Conservation (phyloP, 2,329 filamentous ascomycete species). For the Ophiostoma montium region DNA sequence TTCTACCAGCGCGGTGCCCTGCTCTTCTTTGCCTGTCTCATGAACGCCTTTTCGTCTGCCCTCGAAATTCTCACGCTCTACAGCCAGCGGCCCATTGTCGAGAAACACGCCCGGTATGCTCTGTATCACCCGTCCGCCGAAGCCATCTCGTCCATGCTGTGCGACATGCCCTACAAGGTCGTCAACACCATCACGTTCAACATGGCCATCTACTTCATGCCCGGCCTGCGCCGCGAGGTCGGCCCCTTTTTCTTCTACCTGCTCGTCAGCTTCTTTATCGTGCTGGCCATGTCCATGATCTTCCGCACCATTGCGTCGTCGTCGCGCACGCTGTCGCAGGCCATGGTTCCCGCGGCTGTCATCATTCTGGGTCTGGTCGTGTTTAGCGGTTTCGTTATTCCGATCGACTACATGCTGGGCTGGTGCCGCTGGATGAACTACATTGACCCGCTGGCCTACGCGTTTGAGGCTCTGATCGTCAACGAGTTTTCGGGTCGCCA, state of each 20-base stretch:
- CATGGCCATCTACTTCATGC: slow-evolving; percentile 73
- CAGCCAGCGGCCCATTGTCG: slow-evolving; percentile 78
- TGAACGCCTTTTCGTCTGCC: slow-evolving; percentile 72
- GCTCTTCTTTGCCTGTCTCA: slow-evolving; percentile 75
- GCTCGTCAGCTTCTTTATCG: slow-evolving; percentile 58
- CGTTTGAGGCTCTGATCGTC: slow-evolving; percentile 66
- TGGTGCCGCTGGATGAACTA: slow-evolving; percentile 82
- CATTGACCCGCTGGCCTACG: slow-evolving; percentile 64
- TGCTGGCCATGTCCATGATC: slow-evolving; percentile 71
- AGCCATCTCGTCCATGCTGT: slow-evolving; percentile 75
- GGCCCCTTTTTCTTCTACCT: slow-evolving; percentile 78
- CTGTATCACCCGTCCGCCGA: slow-evolving; percentile 84
- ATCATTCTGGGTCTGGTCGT: slow-evolving; percentile 53
- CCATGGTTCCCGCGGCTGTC: slow-evolving; percentile 45
- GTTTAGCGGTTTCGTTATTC: slow-evolving; percentile 56
- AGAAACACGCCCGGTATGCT: slow-evolving; percentile 77
- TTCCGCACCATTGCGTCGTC: slow-evolving; percentile 70
- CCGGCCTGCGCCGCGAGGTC: slow-evolving; percentile 58
- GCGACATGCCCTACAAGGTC: slow-evolving; percentile 74
- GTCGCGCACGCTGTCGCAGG: slow-evolving; percentile 54
- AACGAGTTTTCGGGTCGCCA: slow-evolving; percentile 63
- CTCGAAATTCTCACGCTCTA: slow-evolving; percentile 80
- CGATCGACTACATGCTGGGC: slow-evolving; percentile 52
- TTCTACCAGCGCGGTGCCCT: slow-evolving; percentile 71
- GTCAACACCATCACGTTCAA: slow-evolving; percentile 66